Conservation (phyloP, 495 filamentous ascomycete species). For the Aspergillus affinis region DNA sequence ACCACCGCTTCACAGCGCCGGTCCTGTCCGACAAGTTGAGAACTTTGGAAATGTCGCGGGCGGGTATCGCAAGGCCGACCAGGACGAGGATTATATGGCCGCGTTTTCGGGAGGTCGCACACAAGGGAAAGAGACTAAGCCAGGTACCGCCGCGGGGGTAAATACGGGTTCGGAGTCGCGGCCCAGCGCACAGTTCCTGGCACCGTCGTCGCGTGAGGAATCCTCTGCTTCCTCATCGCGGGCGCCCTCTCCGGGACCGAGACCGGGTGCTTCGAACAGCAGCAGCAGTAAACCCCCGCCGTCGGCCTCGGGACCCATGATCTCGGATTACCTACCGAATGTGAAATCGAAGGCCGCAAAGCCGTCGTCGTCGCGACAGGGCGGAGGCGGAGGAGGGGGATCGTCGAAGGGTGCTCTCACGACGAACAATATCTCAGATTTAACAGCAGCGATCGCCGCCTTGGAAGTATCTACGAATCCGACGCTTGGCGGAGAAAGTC, state of each 20-base stretch:
- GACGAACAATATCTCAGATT: constrained; percentile 71
- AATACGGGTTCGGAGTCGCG: not conserved
- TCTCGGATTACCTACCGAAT: constrained; percentile 72
- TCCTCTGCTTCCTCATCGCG: constrained; percentile 34
- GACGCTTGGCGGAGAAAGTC: constrained; percentile 52
- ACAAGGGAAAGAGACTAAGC: constrained; percentile 23
- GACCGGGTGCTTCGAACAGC: constrained; percentile 16
- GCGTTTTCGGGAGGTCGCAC: constrained; percentile 11
- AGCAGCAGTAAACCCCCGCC: constrained; percentile 55
- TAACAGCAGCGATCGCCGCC: constrained; percentile 87
- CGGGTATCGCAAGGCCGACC: constrained; percentile 59
- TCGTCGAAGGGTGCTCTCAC: constrained; percentile 35
- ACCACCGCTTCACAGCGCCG: constrained; percentile 57
- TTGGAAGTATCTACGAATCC: constrained; percentile 91
- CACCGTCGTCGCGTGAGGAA: constrained; percentile 18
- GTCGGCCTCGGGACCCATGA: constrained; percentile 70
- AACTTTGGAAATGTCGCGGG: constrained; percentile 56
- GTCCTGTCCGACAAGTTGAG: constrained; percentile 57
- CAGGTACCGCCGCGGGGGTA: not conserved
- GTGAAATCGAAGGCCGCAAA: constrained; percentile 60
- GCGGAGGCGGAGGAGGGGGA: constrained; percentile 40
- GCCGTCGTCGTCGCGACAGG: constrained; percentile 52
- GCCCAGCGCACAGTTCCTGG: not conserved
- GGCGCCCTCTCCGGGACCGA: constrained; percentile 37
- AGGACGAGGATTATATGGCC: constrained; percentile 63